Evolutionary conservation across 1,139 yeast species (phyloP).

Genomic region (Lodderomyces beijingensis): DNA sequence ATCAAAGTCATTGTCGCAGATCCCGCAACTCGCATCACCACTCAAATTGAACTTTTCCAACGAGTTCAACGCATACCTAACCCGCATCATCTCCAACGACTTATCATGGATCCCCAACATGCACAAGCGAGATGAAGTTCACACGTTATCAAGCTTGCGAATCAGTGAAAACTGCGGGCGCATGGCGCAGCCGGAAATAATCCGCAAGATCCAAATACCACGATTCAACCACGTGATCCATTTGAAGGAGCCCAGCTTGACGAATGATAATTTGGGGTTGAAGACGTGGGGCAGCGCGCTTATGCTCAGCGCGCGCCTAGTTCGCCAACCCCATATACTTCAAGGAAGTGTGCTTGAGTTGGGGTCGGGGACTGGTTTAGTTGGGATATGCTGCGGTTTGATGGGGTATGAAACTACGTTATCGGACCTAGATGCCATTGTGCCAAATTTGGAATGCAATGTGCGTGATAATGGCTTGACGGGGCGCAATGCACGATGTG

Average conservation of each 20-base stretch:
- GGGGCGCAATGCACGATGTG: constrained; percentile 9
- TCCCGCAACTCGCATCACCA: constrained; percentile 24
- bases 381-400: constrained; percentile 63
- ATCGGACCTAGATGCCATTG: constrained; percentile 79
- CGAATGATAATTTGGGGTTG: constrained; percentile 82
- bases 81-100: constrained; percentile 56
- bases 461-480: constrained; percentile 44
- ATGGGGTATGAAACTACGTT: constrained; percentile 50
- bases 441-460: constrained; percentile 61
- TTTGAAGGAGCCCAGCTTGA: constrained; percentile 78
- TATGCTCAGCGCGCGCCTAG: constrained; percentile 56
- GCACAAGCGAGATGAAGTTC: constrained; percentile 26
- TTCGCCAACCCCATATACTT: too few relatives aligned
- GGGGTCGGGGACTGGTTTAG: constrained; percentile 93
- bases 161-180: constrained; percentile 84
- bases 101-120: constrained; percentile 43
- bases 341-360: constrained; percentile 60
- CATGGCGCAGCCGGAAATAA: constrained; percentile 73
- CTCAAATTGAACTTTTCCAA: constrained; percentile 16
- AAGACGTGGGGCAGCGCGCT: constrained; percentile 96
- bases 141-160: constrained; percentile 56
- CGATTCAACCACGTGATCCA: constrained; percentile 31
- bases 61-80: constrained; percentile 55
- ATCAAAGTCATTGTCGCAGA: constrained; percentile 18
- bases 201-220: constrained; percentile 42